Conservation (phyloP, 768 basidiomycete species). For the Melanogaster broomeanus region DNA sequence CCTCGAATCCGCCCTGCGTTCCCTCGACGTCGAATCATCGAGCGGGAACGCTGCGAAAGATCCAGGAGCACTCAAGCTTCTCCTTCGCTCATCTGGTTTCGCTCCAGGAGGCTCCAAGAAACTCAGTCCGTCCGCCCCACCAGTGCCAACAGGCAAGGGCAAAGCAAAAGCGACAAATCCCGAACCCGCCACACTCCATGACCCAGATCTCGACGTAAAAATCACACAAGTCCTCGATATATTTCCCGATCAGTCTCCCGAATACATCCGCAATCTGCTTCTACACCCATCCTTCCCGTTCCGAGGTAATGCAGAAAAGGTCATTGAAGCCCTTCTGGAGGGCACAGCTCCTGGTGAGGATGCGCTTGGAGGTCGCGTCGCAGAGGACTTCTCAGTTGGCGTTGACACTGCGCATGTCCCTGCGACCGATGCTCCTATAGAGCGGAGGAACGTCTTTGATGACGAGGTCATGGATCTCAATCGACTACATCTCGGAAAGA, state of each 20-base stretch:
- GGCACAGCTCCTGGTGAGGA: constrained; percentile 57
- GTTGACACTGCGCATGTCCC: background rate
- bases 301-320: constrained; percentile 55
- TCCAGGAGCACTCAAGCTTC: constrained; percentile 61
- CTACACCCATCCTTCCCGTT: constrained; percentile 47
- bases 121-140: constrained; percentile 36
- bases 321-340: constrained; percentile 75
- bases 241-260: constrained; percentile 58
- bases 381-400: background rate
- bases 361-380: constrained; percentile 20
- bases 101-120: constrained; percentile 23
- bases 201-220: constrained; percentile 54
- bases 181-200: constrained; percentile 15
- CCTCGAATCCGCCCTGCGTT: constrained; percentile 51
- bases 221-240: constrained; percentile 76
- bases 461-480: constrained; percentile 67
- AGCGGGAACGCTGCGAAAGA: constrained; percentile 26
- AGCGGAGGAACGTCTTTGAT: constrained; percentile 76
- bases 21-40: constrained; percentile 33
- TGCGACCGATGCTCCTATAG: constrained; percentile 27
- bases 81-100: constrained; percentile 62
- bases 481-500: constrained; percentile 65
- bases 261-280: constrained; percentile 63
- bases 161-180: constrained; percentile 41
- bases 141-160: constrained; percentile 30